Conservation (phyloP, 768 basidiomycete species). For the Trichaptum fuscoviolaceum region DNA sequence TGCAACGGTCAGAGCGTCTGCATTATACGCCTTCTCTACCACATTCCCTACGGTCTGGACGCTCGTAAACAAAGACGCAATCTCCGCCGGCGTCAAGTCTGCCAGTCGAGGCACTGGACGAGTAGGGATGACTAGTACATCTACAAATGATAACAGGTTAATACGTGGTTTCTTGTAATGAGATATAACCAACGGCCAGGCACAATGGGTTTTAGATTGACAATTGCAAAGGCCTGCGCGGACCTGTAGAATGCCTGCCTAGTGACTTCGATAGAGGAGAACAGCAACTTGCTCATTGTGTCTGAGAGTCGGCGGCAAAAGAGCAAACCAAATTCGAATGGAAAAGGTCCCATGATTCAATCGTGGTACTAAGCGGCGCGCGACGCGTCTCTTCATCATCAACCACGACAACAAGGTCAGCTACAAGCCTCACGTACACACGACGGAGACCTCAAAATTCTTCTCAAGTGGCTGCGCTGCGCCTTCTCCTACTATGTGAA, state of each 20-base stretch:
- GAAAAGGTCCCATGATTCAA: no score
- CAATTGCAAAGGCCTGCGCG: constrained; percentile 73
- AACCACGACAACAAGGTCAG: no score
- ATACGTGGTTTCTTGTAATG: neutral
- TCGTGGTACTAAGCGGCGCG: no score
- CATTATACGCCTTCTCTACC: constrained; percentile 77
- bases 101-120: constrained; percentile 44
- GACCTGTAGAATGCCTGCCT: constrained; percentile 70
- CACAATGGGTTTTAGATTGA: constrained; percentile 92
- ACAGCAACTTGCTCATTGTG: constrained; percentile 29
- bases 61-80: constrained; percentile 73
- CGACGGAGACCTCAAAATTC: no score
- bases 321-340: no score
- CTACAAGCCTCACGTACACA: no score
- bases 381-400: no score
- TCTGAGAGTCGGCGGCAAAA: no score
- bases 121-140: constrained; percentile 50
- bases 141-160: constrained; percentile 22
- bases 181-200: constrained; percentile 73
- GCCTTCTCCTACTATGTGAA: no score
- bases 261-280: constrained; percentile 78
- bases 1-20: constrained; percentile 80
- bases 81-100: constrained; percentile 50
- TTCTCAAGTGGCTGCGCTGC: no score
- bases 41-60: constrained; percentile 75